Evolutionary conservation across 2,329 filamentous ascomycete species (phyloP), one percentile per base, ranked within the genome.

Genomic region (Aspergillus transmontanensis): DNA sequence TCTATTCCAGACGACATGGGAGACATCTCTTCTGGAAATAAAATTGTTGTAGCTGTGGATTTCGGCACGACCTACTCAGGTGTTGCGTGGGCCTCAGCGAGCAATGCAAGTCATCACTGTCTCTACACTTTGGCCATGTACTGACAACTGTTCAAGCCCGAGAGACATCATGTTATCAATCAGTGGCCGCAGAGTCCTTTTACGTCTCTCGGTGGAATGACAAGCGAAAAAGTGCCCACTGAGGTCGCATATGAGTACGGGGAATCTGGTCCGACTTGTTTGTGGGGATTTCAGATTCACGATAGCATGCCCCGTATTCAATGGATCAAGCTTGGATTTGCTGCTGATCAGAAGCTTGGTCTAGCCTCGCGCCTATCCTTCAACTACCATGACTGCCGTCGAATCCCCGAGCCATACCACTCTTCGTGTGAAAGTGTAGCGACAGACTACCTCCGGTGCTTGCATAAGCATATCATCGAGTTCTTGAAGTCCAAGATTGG

Each of bases 41-140:
- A 14, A n/a, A 65, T 72, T 19, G 41, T 72, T 32, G 58, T 72
- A 4, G 68, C 67, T 1, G 43, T 71, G n/a, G 70, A 73, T 41
- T 71, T 69, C 39, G 70, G 70, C 1, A 72, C 68, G 14, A 72
- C 69, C 5, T 72, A 59, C 48, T 69, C 68, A 14, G 69, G 69
- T 6, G 58, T 68, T 32, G 66, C 68, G 0, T 73, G 69, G 69
- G 69, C 65, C 34, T 58, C 66, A 39, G 65, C 63, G n/a, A 61
- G 50, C 45, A 58, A 67, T 56, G 69, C 71, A 63, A 64, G 63
- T 58, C 21, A 10, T 23, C 5, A 23, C 5, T 60, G 41, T 54
- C 45, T 21, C 26, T 14, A 10, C 7, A 36, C 21, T 4, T 21
- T 28, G 56, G 7, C 19, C 16, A 14, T 10, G 1, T 43, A 10